Evolutionary conservation across 768 basidiomycete species (phyloP), one percentile per base, ranked within the genome.

Genomic region (Lactarius sp.): DNA sequence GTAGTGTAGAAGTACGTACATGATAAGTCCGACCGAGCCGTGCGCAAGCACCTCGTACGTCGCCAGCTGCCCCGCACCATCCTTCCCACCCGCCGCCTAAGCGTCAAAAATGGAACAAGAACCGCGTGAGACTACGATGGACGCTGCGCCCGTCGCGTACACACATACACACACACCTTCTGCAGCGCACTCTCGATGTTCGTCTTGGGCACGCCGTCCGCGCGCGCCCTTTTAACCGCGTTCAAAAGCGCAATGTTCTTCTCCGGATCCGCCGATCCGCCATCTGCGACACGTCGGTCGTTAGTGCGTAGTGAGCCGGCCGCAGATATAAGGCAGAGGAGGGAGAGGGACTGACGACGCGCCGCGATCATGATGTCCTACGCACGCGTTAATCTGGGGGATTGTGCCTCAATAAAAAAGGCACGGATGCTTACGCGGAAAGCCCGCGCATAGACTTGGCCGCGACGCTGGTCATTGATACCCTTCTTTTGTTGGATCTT

Each of bases 401-500:
- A 16, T 16, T 13, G 6, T 14, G 6, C 36, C 36, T 37, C 36
- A 7, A 12, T 7, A 37, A 37, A 14, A 22, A 13, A 49, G 31
- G n/a, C 18, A 18, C n/a, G 13, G n/a, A 37, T 37, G 37, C 68
- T 56, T 44, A 68, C 68, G 18, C 66, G 65, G 50, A 34, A 60
- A 2, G 53, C 59, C 18, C 62, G 66, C 18, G 51, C 59, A n/a
- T 61, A 67, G 20, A 61, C 41, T 55, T 56, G 39, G n/a, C 64
- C 53, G 41, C 66, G 66, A 39, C 62, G 61, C 22, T 50, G 59
- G 47, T 68, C 68, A 2, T 37, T 67, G 6, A 44, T 16, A 0
- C 68, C 68, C n/a, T 68, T 68, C 52, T 59, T 63, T 39, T 67
- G 62, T 59, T 68, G 66, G 18, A 68, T 67, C 37, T 68, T 68